Conservation (phyloP, 2,329 filamentous ascomycete genomes). For the Orbilia javanica region DNA sequence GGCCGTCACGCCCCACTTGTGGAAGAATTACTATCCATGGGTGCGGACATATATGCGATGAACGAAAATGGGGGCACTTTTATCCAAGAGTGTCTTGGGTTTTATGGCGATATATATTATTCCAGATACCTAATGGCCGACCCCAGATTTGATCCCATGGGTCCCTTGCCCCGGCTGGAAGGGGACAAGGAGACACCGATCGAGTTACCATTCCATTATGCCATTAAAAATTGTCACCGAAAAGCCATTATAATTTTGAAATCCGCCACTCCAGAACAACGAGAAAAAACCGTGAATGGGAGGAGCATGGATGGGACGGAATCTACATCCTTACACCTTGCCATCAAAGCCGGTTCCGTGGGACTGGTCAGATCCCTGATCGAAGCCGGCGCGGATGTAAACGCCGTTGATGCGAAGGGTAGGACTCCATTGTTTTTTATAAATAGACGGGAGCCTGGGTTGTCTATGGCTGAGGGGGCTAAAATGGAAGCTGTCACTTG, state of each 20-base stretch:
- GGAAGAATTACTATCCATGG: slow-evolving; percentile 33
- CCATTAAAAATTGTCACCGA: not conserved
- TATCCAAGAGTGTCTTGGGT: not conserved
- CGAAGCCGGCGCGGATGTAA: slow-evolving; percentile 40
- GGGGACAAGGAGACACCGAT: not conserved
- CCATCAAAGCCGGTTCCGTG: not conserved
- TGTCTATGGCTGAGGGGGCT: slow-evolving; percentile 22
- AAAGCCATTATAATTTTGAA: slow-evolving; percentile 2
- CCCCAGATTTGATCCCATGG: slow-evolving; percentile 30
- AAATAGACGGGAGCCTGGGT: slow-evolving; percentile 19
- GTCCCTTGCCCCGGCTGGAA: slow-evolving; percentile 2
- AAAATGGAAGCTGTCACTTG: slow-evolving; percentile 14
- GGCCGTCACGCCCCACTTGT: not conserved
- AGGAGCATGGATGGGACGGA: slow-evolving; percentile 31
- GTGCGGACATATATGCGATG: slow-evolving; percentile 18
- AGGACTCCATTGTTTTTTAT: slow-evolving; percentile 43
- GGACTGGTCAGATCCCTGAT: slow-evolving; percentile 25
- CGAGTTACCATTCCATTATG: slow-evolving; percentile 25
- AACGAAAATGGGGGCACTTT: slow-evolving; percentile 16
- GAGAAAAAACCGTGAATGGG: not conserved
- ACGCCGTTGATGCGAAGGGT: slow-evolving; percentile 39
- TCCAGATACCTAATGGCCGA: not conserved
- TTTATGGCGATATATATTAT: not conserved
- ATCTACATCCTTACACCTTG: slow-evolving; percentile 21
- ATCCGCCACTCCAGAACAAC: slow-evolving; percentile 13